phyloP scores from a whole-genome alignment of 805 yeast species.

The Priceomyces castillae region DNA sequence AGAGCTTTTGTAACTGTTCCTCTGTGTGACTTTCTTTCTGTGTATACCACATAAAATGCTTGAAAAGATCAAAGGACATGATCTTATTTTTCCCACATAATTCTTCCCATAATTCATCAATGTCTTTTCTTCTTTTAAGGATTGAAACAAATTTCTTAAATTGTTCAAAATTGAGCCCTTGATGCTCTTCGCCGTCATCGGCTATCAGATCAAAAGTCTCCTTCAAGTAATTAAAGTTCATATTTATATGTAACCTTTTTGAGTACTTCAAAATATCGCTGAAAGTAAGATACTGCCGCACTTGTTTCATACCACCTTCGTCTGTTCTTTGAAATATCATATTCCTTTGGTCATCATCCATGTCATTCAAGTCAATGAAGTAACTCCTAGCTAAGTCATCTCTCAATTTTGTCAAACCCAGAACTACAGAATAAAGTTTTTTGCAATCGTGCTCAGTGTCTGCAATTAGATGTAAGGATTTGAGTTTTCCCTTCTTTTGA shows the following conservation, averaged over 20 bases:
- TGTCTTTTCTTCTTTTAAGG: conserved; percentile 64
- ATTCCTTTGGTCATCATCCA: conserved; percentile 26
- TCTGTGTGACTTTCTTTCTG: conserved; percentile 47
- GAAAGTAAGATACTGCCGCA: conserved; percentile 46
- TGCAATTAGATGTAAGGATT: conserved; percentile 79
- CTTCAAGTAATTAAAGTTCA: conserved; percentile 52
- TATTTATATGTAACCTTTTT: conserved; percentile 66
- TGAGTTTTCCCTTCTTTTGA: conserved; percentile 58
- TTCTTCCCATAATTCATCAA: conserved; percentile 47
- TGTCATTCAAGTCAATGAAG: conserved; percentile 37
- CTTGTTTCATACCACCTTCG: conserved; percentile 14
- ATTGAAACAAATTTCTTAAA: conserved; percentile 72
- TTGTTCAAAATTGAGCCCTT: conserved; percentile 60
- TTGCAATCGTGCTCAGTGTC: conserved; percentile 56
- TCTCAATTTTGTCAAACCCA: conserved; percentile 60
- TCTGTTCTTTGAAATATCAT: conserved; percentile 22
- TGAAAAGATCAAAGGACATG: conserved; percentile 24
- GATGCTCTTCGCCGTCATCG: conserved; percentile 11
- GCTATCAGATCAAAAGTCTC: conserved; percentile 49
- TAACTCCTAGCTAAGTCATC: conserved; percentile 62
- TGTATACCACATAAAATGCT: conserved; percentile 39
- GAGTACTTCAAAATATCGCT: conserved; percentile 68
- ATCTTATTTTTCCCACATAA: conserved; percentile 18
- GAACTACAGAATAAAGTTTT: conserved; percentile 54
- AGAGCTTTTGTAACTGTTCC: conserved; percentile 26